A percentile compares a stretch with the other conserved stretches of the same genome.
These are phyloP conservation scores for Colletotrichum tofieldiae DNA, from an alignment of 2,329 filamentous ascomycete genomes.

Conservation along the genomic window DNA sequence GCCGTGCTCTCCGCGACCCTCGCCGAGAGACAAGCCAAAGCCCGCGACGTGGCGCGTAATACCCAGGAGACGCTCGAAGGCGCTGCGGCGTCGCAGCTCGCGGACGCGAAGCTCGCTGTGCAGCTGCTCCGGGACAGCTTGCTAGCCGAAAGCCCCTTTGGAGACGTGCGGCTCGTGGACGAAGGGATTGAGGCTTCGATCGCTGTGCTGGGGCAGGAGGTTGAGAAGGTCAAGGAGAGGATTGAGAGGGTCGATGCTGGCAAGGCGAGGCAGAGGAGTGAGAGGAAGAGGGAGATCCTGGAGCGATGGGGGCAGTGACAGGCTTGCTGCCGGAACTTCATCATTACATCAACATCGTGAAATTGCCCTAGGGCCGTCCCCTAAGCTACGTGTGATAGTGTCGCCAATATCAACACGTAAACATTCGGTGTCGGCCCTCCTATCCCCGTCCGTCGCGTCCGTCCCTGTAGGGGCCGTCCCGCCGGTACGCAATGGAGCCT, in stretches of 20 bases:
- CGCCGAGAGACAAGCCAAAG: conserved; percentile 59
- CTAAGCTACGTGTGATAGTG: no score
- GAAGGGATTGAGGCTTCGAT: conserved; percentile 68
- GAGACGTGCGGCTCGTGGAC: conserved; percentile 64
- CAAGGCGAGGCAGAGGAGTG: conserved; percentile 57
- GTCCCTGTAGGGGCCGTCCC: no score
- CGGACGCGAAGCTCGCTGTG: conserved; percentile 64
- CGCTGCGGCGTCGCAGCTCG: conserved; percentile 57
- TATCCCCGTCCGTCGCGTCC: background rate
- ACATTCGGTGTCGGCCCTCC: background rate
- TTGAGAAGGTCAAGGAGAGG: conserved; percentile 57
- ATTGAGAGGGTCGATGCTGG: conserved; percentile 58
- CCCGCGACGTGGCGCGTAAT: conserved; percentile 60
- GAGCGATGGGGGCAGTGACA: conserved; percentile 56
- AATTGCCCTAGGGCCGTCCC: no score
- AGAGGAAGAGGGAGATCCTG: conserved; percentile 66
- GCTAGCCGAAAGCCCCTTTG: conserved; percentile 67
- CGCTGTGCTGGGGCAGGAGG: conserved; percentile 61
- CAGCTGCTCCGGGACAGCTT: conserved; percentile 67
- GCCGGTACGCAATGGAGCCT: background rate
- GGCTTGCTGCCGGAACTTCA: background rate
- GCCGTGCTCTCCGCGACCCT: conserved; percentile 55
- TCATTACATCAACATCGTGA: background rate
- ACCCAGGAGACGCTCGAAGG: conserved; percentile 68
- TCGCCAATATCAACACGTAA: background rate